Base-by-base conservation (phyloP, 83 land plant genomes). In the Picea engelmannii region DNA sequence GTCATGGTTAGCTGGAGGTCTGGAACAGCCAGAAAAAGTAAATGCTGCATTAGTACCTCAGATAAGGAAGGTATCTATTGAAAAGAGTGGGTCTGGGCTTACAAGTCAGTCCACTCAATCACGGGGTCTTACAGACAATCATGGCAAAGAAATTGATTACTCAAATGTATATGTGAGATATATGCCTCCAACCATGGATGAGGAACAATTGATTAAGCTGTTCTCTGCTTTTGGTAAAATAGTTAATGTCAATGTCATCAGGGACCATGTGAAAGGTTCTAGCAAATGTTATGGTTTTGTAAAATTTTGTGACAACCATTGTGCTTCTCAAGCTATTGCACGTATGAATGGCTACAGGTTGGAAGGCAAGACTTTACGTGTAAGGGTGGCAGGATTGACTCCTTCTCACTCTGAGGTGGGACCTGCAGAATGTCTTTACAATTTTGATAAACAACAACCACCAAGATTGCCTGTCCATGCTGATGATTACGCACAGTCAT, bases 231-330 rank as follows among this genome's bases (percentile, higher is more conserved):
- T 94, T 86, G 98, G 98, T 16, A 83, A 82, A 8, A 92, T 96
- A 81, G 96, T 89, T 18, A 86, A 86, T 85, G 92, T 89, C 11
- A 92, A 89, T 84, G 95, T 96, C 15, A 91, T 96, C 12, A 92
- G 92, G 49, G 95, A 94, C 78, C 67, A 90, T 47, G 76, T 82
- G 16, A 87, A 91, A 49, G 95, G 95, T n/a, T 64, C 91, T 38
- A 94, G 91, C 79, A 96, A 91, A 86, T 95, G 98, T 44, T 96
- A 92, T 84, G 98, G 98, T 25, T 96, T 96, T 88, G 98, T 96
- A 18, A 96, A 94, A 82, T 96, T 90, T 82, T 31, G 95, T 65
- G 91, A 92, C 81, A 83, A 81, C 27, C 55, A 88, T 11, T 87
- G 88, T 79, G 98, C 98, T 6, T 88, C 87, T 78, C 86, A 76